A percentile compares a stretch with the other conserved stretches of the same genome.
Conservation (phyloP, 805 yeast genomes). For the Ogataea kodamae region DNA sequence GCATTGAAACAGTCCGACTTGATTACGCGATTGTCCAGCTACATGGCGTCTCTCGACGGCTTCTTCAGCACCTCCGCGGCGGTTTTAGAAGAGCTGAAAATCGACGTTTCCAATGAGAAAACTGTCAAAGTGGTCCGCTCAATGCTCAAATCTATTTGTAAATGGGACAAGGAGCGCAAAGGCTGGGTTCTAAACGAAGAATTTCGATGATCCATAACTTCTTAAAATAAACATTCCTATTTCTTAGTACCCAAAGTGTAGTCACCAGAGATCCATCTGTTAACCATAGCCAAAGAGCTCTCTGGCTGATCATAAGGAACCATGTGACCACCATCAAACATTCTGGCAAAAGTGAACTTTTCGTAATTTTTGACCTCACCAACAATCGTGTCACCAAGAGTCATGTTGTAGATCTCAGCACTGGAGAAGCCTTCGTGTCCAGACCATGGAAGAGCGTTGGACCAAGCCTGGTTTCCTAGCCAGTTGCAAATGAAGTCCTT, state of each 20-base stretch:
- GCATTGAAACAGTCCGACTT: slow-evolving; percentile 18
- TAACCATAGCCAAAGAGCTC: slow-evolving; percentile 63
- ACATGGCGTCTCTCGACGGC: slow-evolving; percentile 28
- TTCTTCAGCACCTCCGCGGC: slow-evolving; percentile 32
- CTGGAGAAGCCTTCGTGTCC: slow-evolving; percentile 33
- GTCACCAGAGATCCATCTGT: slow-evolving; percentile 70
- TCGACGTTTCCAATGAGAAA: slow-evolving; percentile 43
- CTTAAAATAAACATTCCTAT: slow-evolving; percentile 2
- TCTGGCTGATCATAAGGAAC: slow-evolving; percentile 87
- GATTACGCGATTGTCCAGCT: slow-evolving; percentile 23
- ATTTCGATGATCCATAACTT: slow-evolving; percentile 29
- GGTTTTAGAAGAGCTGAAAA: slow-evolving; percentile 26
- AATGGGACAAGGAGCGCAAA: slow-evolving; percentile 54
- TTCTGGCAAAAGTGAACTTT: slow-evolving; percentile 71
- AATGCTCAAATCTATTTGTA: slow-evolving; percentile 62
- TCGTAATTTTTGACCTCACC: slow-evolving; percentile 76
- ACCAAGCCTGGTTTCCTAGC: slow-evolving; percentile 87
- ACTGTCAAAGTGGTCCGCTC: slow-evolving; percentile 63
- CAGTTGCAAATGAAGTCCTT: slow-evolving; percentile 91
- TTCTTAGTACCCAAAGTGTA: slow-evolving; percentile 33
- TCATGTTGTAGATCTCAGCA: slow-evolving; percentile 26
- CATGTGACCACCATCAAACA: slow-evolving; percentile 87
- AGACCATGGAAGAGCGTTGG: slow-evolving; percentile 64
- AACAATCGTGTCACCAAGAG: slow-evolving; percentile 37
- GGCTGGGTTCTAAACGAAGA: slow-evolving; percentile 69